Evolutionary conservation across 441 rosid species (phyloP).

Genomic region (Adansonia gregorii): DNA sequence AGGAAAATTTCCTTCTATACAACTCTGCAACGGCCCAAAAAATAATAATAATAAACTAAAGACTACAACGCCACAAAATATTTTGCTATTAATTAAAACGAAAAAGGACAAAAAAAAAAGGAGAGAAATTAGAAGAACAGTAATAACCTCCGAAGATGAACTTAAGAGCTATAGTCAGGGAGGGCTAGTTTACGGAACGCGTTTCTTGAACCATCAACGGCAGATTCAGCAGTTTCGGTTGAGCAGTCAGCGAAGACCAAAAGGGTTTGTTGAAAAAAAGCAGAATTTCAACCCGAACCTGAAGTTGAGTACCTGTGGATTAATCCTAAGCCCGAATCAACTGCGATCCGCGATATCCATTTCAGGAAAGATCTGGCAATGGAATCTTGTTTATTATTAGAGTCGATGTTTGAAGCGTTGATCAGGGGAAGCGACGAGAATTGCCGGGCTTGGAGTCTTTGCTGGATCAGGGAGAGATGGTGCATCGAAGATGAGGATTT

Average conservation of each 20-base stretch:
- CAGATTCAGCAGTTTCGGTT: constrained; percentile 34
- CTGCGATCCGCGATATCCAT: constrained; percentile 56
- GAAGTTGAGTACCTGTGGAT: constrained; percentile 45
- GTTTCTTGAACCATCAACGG: constrained; percentile 36
- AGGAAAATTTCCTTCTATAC: constrained; percentile 82
- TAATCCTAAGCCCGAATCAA: constrained; percentile 60
- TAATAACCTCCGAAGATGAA: constrained; percentile 65
- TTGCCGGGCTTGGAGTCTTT: constrained; percentile 51
- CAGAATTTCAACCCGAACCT: constrained; percentile 32
- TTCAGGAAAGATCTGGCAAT: constrained; percentile 32
- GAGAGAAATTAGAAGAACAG: background rate
- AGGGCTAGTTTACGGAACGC: constrained; percentile 55
- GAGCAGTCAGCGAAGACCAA: constrained; percentile 52
- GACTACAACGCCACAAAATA: background rate
- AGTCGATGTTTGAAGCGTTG: constrained; percentile 23
- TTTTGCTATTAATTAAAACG: background rate
- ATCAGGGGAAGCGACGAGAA: constrained; percentile 39
- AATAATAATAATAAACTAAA: background rate
- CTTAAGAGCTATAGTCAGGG: constrained; percentile 53
- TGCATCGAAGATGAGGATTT: constrained; percentile 44
- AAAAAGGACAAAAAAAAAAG: background rate
- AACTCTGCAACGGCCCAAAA: constrained; percentile 49
- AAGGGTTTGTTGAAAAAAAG: constrained; percentile 30
- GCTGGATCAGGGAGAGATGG: constrained; percentile 42
- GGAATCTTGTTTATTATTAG: constrained; percentile 23